A percentile compares a stretch with the other conserved stretches of the same genome.
phyloP scores from a whole-genome alignment of 257 asterid species.

The Anisodus tanguticus region DNA sequence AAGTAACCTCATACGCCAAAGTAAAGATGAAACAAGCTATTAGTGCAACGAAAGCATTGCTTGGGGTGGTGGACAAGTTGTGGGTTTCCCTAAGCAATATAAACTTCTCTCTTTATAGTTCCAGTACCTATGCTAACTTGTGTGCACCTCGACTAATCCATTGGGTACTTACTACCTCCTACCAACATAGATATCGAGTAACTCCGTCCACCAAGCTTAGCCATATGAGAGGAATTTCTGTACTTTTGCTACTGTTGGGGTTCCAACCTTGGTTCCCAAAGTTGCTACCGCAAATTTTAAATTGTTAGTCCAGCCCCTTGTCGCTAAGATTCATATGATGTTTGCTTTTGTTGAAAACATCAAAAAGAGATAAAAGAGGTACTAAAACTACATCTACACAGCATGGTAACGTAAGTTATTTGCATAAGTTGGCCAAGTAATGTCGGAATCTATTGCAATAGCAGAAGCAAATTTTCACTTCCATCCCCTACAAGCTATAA shows the following conservation, averaged over 20 bases:
- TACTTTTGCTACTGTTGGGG: background rate
- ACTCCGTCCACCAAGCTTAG: background rate
- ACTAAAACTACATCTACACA: background rate
- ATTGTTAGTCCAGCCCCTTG: background rate
- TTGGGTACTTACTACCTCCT: background rate
- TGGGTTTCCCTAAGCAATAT: slow-evolving; percentile 3
- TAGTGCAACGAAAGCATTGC: background rate
- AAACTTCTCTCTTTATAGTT: background rate
- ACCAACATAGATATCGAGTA: background rate
- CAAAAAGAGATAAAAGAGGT: background rate
- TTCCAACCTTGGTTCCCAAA: background rate
- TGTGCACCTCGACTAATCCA: background rate
- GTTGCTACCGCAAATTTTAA: background rate
- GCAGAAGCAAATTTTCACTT: background rate
- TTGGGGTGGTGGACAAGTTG: slow-evolving; percentile 13
- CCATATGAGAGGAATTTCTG: background rate
- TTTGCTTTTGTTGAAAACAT: slow-evolving; percentile 10
- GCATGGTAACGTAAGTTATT: background rate
- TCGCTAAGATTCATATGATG: background rate
- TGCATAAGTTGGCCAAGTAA: background rate
- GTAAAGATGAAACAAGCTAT: background rate
- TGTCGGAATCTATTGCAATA: background rate
- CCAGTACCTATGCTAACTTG: background rate
- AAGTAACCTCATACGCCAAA: background rate
- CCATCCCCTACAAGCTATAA: background rate